phyloP scores from a whole-genome alignment of 2,329 filamentous ascomycete genomes.

The Claviceps cyperi region DNA sequence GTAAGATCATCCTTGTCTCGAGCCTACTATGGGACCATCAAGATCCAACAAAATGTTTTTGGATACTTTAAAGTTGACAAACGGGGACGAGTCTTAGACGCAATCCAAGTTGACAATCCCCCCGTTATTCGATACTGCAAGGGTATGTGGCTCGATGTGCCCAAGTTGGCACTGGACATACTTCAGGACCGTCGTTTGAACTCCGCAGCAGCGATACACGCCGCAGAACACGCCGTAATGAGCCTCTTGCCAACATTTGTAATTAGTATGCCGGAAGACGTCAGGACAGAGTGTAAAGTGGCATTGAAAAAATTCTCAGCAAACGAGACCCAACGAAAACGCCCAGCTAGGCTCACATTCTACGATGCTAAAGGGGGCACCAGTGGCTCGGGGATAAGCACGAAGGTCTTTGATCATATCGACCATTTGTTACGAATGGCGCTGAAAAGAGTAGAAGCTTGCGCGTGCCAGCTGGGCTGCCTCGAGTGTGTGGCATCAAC shows the following conservation, averaged over 20 bases:
- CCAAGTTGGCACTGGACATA: slow-evolving; percentile 63
- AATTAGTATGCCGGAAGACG: slow-evolving; percentile 76
- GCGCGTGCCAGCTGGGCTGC: slow-evolving; percentile 67
- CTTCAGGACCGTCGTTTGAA: slow-evolving; percentile 60
- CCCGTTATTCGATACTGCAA: slow-evolving; percentile 74
- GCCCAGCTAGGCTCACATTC: slow-evolving; percentile 79
- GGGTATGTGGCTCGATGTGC: slow-evolving; percentile 93
- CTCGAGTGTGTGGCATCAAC: slow-evolving; percentile 82
- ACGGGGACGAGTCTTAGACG: slow-evolving; percentile 72
- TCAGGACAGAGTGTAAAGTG: slow-evolving; percentile 87
- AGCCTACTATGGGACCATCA: slow-evolving; percentile 77
- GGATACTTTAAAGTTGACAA: slow-evolving; percentile 97
- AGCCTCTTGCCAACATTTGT: slow-evolving; percentile 83
- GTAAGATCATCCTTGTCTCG: slow-evolving; percentile 48
- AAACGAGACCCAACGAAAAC: slow-evolving; percentile 54
- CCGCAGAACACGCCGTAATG: slow-evolving; percentile 82
- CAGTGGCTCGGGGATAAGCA: slow-evolving; percentile 70
- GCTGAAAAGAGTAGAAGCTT: slow-evolving; percentile 59
- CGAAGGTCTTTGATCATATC: slow-evolving; percentile 87
- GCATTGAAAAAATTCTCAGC: slow-evolving; percentile 75
- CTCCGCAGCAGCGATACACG: slow-evolving; percentile 80
- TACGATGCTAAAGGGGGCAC: slow-evolving; percentile 90
- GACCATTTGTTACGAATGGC: slow-evolving; percentile 66
- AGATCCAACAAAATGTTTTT: slow-evolving; percentile 78
- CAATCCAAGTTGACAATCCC: slow-evolving; percentile 83